Evolutionary conservation across 345 rosid species (phyloP).

Genomic region (Jatropha curcas): DNA sequence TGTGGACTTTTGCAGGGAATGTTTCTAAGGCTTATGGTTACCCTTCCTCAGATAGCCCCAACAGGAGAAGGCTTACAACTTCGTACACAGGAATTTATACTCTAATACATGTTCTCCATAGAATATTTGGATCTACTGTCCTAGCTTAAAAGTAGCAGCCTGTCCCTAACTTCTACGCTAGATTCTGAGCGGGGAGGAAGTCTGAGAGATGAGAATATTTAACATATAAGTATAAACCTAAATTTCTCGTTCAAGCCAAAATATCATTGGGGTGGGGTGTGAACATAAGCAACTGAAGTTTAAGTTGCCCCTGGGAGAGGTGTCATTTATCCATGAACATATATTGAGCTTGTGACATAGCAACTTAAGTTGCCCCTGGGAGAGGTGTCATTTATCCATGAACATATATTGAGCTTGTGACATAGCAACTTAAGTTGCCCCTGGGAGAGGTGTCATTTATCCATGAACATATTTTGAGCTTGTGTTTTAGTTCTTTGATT

Average conservation of each 20-base stretch:
- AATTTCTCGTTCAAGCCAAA: conserved; percentile 5
- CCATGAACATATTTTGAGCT: background rate
- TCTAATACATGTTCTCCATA: no score
- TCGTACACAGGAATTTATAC: conserved; percentile 78
- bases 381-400: background rate
- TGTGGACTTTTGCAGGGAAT: conserved; percentile 53
- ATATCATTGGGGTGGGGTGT: conserved; percentile 5
- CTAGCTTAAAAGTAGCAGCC: conserved; percentile 61
- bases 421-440: no score
- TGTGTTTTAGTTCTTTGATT: background rate
- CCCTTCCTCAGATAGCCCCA: conserved; percentile 72
- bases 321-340: no score
- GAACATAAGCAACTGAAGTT: conserved; percentile 53
- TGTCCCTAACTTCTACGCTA: conserved; percentile 50
- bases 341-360: no score
- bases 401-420: no score
- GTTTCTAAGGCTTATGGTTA: conserved; percentile 78
- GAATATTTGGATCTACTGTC: conserved; percentile 76
- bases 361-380: no score
- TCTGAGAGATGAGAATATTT: background rate
- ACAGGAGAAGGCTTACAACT: conserved; percentile 77
- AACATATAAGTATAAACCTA: conserved; percentile 4
- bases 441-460: background rate
- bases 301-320: conserved; percentile 47
- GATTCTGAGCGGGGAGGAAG: conserved; percentile 17